These are phyloP conservation scores for Phytopythium kandeliae DNA, from an alignment of 352 stramenopile species.

Conservation along the genomic window DNA sequence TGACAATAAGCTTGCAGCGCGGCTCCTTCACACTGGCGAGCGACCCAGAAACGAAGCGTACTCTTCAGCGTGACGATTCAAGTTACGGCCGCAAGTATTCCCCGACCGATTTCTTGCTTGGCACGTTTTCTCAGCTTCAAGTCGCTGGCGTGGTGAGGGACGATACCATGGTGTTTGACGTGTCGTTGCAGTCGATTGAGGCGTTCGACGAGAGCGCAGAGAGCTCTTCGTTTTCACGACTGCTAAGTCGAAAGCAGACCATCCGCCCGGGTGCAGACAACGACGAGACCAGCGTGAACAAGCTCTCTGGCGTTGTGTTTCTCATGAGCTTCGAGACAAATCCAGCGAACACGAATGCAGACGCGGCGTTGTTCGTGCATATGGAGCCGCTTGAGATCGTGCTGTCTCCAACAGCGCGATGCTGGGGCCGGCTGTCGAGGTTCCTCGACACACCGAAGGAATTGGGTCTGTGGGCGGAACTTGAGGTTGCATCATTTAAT, in stretches of 20 bases:
- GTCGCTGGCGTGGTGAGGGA: slow-evolving; percentile 59
- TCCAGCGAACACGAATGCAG: slow-evolving; percentile 45
- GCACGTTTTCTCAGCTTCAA: slow-evolving; percentile 75
- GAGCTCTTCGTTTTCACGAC: slow-evolving; percentile 71
- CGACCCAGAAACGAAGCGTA: slow-evolving; percentile 66
- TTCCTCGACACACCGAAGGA: slow-evolving; percentile 77
- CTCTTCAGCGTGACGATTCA: slow-evolving; percentile 51
- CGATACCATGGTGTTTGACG: slow-evolving; percentile 70
- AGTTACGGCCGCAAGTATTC: slow-evolving; percentile 62
- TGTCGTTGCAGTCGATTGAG: slow-evolving; percentile 85
- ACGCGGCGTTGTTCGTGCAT: slow-evolving; percentile 74
- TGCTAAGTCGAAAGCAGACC: slow-evolving; percentile 68
- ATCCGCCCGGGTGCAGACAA: slow-evolving; percentile 33
- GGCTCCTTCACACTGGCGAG: slow-evolving; percentile 73
- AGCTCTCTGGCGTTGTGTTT: slow-evolving; percentile 71
- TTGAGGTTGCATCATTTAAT: slow-evolving; percentile 87
- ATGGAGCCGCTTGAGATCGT: slow-evolving; percentile 86
- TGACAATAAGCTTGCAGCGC: slow-evolving; percentile 69
- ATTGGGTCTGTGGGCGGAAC: slow-evolving; percentile 78
- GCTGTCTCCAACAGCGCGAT: slow-evolving; percentile 77
- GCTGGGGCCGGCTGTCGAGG: slow-evolving; percentile 65
- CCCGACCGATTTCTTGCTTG: slow-evolving; percentile 71
- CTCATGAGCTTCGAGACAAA: slow-evolving; percentile 84
- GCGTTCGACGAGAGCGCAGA: slow-evolving; percentile 85
- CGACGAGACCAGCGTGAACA: slow-evolving; percentile 49